Base-by-base conservation (phyloP, 2,329 filamentous ascomycete genomes). In the Karstenula rhodostoma region DNA sequence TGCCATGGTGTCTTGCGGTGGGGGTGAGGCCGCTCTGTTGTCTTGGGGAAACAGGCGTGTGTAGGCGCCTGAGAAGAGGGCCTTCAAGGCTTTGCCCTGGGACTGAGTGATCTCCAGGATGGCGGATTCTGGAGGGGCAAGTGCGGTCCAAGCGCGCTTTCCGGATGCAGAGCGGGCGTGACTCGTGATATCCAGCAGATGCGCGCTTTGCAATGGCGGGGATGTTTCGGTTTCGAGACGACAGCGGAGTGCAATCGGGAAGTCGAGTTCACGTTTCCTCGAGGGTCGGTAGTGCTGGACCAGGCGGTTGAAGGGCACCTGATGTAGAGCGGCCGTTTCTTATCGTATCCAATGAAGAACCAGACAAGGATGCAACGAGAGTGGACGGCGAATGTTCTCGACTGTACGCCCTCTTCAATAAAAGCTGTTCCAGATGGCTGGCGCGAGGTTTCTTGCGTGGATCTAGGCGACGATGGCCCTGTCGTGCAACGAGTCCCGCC, bases 1-100 rank as follows among this genome's bases (percentile, higher is more conserved):
- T 50, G 80, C 74, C 82, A 85, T 86, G 46, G 27, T 49, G 13
- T 22, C 43, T 23, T 49, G 23, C 10, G 13, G 19, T 49, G 9
- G 35, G 6, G 44, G 23, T 29, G 23, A 19, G 35, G 35, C 6
- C 17, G 35, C 9, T 17, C 2, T 40, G 29, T 5, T 32, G 29
- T 32, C 29, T 40, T 40, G 37, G 17, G 37, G 7, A n/a, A 40
- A n/a, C 4, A 40, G n/a, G 17, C 17, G n/a, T 15, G 17, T 19
- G 37, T 40, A 40, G 17, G 17, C 17, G 6, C 37, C n/a, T 40
- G 2, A 4, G 37, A n/a, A 19, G n/a, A n/a, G 37, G n/a, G 37
- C 37, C 37, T 9, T n/a, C 17, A 40, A 19, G 37, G 37, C 37
- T 40, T 40, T n/a, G 17, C 37, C 37, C n/a, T 40, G 37, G 9